Evolutionary conservation across 2,329 filamentous ascomycete genomes (phyloP), one percentile per base, ranked within the genome.

Genomic region (Arthrobotrys sphaeroides): DNA sequence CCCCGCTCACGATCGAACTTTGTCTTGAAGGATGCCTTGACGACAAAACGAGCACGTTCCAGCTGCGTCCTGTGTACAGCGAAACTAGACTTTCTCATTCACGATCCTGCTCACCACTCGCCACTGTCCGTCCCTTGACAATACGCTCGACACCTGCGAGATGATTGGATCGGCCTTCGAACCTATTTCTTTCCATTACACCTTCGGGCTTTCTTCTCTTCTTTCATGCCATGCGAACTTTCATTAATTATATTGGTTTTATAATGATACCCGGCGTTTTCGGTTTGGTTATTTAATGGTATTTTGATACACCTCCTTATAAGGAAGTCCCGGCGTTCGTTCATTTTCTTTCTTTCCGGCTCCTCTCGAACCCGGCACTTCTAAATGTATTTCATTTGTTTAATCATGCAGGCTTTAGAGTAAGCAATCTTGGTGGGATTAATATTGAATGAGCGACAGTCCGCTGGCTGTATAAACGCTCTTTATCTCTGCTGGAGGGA

Each of bases 181-280:
- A 12, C 10, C 12, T 42, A 9, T 36, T 20, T 33, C 24, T 57
- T 16, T 49, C 26, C 18, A 47, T 59, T n/a, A 13, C n/a, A n/a
- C 24, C 57, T 64, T 36, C 31, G 33, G 22, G 31, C 16, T 20
- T 40, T 40, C 20, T 26, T 12, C 26, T 22, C 20, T 38, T 59
- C 36, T 53, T 69, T 60, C 13, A 42, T 51, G 36, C 18, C 16
- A 16, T 55, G 24, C 20, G 28, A 22, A 33, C n/a, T 66, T 53
- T 45, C 51, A 12, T 66, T 57, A 12, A 38, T 13, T 24, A n/a
- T n/a, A 42, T 36, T 20, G 16, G 49, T 10, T 66, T 69, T 69
- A n/a, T 75, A 75, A 75, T 75, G 72, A 75, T 75, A 75, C 72
- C 72, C 72, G 72, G 72, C 64, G 72, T 75, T 49, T 69, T 65